Base-by-base conservation (phyloP, 352 stramenopile genomes). In the Blastocystis sp. region DNA sequence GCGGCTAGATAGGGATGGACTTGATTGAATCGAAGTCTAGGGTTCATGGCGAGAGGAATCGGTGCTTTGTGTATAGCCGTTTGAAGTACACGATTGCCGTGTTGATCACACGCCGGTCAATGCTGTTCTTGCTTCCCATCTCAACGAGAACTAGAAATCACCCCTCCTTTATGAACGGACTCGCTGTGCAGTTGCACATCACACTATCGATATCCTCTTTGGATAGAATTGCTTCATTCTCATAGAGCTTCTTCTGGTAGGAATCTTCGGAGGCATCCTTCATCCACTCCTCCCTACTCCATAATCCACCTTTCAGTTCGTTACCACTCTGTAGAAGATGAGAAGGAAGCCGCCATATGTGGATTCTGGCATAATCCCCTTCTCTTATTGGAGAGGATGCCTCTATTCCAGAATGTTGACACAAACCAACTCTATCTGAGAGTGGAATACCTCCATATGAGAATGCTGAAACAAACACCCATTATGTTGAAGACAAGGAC, bases 61-160 rank as follows among this genome's bases (percentile, higher is more conserved):
- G 21, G 2, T 19, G n/a, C 59, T 52, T 84, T 11, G 54, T 43
- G 48, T 68, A 84, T 17, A 84, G 45, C 66, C 74, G 19, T 7
- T 57, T 54, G 24, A 68, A 84, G 43, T 84, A 84, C 10, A 68
- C 19, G 57, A 84, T 69, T 24, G 74, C 45, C 21, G 74, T 70
- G 34, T 84, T 68, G 10, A 28, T 40, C 34, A 84, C 38, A 14
- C 74, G 52, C 28, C 42, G 45, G 21, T 84, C 21, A n/a, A 76
- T 76, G 28, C 54, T 28, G 54, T 76, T 76, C 54, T 76, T 84
- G 28, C n/a, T 84, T n/a, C 52, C 74, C 74, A 84, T 68, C 52
- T 84, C 74, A 24, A 84, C n/a, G 14, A 84, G 74, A 68, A 84
- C 74, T 84, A 84, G 10, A 59, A 43, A 3, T 84, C 45, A 84